phyloP scores from a whole-genome alignment of 495 filamentous ascomycete species.

The Emericellopsis terricola region DNA sequence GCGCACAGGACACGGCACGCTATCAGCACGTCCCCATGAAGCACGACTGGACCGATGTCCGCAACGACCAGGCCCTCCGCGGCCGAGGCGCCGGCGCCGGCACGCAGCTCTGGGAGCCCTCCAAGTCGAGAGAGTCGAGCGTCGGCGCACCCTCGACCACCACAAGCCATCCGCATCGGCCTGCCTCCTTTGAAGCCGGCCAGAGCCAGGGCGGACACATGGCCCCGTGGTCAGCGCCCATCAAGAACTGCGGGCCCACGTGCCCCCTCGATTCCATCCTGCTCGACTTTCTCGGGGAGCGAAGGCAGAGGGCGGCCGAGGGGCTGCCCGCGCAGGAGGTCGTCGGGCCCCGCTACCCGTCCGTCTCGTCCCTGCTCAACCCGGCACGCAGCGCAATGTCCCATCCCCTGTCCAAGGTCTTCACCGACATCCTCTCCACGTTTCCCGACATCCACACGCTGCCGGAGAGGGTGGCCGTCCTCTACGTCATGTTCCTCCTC shows the following conservation, averaged over 20 bases:
- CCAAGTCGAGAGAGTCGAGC: no score
- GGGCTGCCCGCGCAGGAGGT: conserved; percentile 41
- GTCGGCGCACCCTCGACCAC: no score
- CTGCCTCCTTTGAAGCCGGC: not conserved
- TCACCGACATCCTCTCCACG: conserved; percentile 60
- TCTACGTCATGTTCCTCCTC: conserved; percentile 69
- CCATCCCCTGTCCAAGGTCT: conserved; percentile 63
- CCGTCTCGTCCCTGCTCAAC: conserved; percentile 54
- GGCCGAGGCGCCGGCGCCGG: not conserved
- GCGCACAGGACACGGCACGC: conserved; percentile 16
- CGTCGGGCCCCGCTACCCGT: conserved; percentile 57
- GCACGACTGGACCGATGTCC: conserved; percentile 25
- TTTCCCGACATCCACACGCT: conserved; percentile 52
- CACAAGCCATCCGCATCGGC: not conserved
- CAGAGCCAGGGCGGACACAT: not conserved
- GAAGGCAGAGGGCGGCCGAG: conserved; percentile 42
- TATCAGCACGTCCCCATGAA: conserved; percentile 22
- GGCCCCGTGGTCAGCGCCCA: not conserved
- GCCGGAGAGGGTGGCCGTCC: conserved; percentile 58
- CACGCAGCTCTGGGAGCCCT: not conserved
- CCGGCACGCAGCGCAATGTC: conserved; percentile 38
- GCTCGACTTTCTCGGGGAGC: conserved; percentile 55
- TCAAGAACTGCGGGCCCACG: conserved; percentile 41
- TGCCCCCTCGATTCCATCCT: conserved; percentile 59
- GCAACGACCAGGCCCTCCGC: not conserved